Evolutionary conservation across 192 early-diverging fungal species (phyloP).

Genomic region (Backusella mclennaniae): DNA sequence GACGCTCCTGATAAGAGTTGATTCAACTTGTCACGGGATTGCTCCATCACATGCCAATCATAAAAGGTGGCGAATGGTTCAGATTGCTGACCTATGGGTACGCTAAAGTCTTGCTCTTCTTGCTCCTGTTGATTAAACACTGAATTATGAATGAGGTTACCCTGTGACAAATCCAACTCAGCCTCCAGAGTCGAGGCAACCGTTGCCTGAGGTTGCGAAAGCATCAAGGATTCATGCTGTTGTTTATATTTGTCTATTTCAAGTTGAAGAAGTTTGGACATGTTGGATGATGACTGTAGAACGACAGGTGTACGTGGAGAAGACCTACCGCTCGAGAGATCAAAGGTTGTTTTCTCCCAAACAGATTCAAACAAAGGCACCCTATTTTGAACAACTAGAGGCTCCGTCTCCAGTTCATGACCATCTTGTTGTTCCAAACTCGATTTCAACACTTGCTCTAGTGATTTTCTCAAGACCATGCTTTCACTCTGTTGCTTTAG

Average conservation of each 20-base stretch:
- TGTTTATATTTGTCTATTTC: conserved; percentile 19
- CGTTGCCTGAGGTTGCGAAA: conserved; percentile 12
- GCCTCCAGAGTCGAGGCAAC: conserved; percentile 15
- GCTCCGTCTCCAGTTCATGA: not conserved
- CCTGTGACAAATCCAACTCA: conserved; percentile 23
- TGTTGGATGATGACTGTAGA: not conserved
- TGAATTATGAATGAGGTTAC: not conserved
- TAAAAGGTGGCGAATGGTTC: conserved; percentile 6
- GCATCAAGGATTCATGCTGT: not conserved
- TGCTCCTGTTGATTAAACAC: not conserved
- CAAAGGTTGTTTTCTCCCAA: not conserved
- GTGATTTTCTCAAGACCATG: conserved; percentile 7
- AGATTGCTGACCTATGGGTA: not conserved
- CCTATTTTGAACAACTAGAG: not conserved
- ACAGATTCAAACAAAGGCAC: conserved; percentile 3
- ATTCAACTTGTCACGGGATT: not conserved
- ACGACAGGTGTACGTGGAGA: conserved; percentile 23
- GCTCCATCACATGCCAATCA: not conserved
- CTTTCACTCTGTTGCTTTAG: conserved; percentile 11
- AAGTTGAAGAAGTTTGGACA: conserved; percentile 9
- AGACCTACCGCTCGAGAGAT: not conserved
- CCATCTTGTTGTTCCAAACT: not conserved
- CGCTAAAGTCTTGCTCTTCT: not conserved
- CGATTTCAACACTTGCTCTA: not conserved
- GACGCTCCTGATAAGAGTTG: not conserved